Conservation (phyloP, 2,329 filamentous ascomycete species). For the Fusarium sp. region DNA sequence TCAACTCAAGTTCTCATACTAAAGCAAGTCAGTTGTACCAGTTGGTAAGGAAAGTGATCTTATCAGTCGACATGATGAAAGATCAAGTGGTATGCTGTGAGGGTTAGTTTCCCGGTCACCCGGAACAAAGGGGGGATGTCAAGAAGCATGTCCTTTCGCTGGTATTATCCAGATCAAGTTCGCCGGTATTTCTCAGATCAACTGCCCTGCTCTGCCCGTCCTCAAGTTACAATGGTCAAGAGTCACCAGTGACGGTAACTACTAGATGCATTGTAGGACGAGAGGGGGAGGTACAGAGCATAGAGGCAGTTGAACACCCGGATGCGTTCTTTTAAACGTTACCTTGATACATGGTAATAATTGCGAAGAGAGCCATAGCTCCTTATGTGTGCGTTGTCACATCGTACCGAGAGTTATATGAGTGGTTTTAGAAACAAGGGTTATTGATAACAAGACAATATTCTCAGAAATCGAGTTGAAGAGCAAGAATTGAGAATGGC, state of each 20-base stretch:
- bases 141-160: slow-evolving; percentile 90
- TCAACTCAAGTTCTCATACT: slow-evolving; percentile 45
- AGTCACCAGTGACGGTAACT: background rate
- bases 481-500: background rate
- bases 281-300: slow-evolving; percentile 24
- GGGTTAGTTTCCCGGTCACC: slow-evolving; percentile 60
- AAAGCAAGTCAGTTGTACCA: slow-evolving; percentile 64
- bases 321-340: slow-evolving; percentile 61
- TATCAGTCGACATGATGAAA: slow-evolving; percentile 80
- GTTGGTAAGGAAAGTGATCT: slow-evolving; percentile 88
- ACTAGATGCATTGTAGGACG: background rate
- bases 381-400: slow-evolving; percentile 41
- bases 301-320: slow-evolving; percentile 56
- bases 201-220: slow-evolving; percentile 46
- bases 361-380: slow-evolving; percentile 46
- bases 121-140: slow-evolving; percentile 50
- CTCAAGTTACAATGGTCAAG: slow-evolving; percentile 4
- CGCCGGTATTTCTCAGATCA: slow-evolving; percentile 81
- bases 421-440: slow-evolving; percentile 1
- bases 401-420: slow-evolving; percentile 43
- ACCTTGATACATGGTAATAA: slow-evolving; percentile 56
- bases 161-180: slow-evolving; percentile 92
- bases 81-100: slow-evolving; percentile 58
- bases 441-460: background rate
- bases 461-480: slow-evolving; percentile 10